Conservation (phyloP, 1,284 basidiomycete genomes). For the Takashimella tepidaria region DNA sequence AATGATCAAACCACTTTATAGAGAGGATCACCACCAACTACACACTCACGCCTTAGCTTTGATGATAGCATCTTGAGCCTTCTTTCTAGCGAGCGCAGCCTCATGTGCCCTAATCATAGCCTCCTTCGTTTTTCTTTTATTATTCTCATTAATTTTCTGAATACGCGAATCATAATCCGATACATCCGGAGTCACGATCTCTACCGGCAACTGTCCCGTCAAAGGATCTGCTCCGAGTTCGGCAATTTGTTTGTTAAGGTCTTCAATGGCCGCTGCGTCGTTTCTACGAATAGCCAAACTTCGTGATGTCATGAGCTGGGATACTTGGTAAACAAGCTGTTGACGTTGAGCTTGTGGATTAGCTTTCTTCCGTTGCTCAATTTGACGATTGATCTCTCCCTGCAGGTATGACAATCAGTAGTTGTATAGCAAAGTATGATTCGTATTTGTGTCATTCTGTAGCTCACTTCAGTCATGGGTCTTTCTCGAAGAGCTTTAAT, state of each 20-base stretch:
- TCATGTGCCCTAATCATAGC: conserved; percentile 70
- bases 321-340: conserved; percentile 52
- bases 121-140: conserved; percentile 73
- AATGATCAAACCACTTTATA: background rate
- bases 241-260: conserved; percentile 61
- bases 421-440: conserved; percentile 1
- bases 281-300: conserved; percentile 66
- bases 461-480: conserved; percentile 66
- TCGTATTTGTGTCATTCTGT: too few relatives aligned
- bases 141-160: conserved; percentile 78
- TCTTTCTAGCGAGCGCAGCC: conserved; percentile 62
- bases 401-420: conserved; percentile 50
- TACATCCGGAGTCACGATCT: conserved; percentile 28
- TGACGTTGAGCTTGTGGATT: conserved; percentile 52
- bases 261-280: conserved; percentile 58
- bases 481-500: conserved; percentile 58
- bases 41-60: conserved; percentile 28
- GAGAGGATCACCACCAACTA: too few relatives aligned
- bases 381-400: conserved; percentile 63
- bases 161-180: conserved; percentile 57
- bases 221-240: conserved; percentile 50
- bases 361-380: conserved; percentile 49
- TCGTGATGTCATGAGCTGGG: conserved; percentile 53
- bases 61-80: conserved; percentile 46
- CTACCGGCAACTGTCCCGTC: conserved; percentile 27